Percentiles rank a stretch among this genome's conserved stretches.
Conservation (phyloP, 2,329 filamentous ascomycete genomes). For the Trichophyton benhamiae region DNA sequence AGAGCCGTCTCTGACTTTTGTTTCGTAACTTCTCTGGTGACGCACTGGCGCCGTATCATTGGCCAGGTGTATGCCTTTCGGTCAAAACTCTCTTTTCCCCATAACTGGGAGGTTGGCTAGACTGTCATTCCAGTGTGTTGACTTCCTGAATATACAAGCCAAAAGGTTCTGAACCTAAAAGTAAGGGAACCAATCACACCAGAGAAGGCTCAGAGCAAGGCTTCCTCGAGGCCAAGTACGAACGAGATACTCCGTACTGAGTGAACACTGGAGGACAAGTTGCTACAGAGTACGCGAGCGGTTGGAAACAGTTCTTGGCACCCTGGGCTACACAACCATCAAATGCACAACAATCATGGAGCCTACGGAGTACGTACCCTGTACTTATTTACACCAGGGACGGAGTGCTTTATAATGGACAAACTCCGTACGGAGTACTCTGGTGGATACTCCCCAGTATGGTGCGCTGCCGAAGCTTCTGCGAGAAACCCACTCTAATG, state of each 20-base stretch:
- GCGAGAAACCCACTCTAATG: not conserved
- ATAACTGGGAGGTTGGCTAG: not conserved
- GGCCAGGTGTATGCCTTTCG: not conserved
- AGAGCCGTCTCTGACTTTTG: not conserved
- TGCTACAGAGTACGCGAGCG: not conserved
- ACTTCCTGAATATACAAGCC: not conserved
- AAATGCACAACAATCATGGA: not conserved
- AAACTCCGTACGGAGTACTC: not conserved
- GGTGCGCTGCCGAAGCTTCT: not conserved
- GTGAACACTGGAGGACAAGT: not conserved
- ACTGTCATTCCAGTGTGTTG: not conserved
- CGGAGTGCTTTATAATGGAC: not conserved
- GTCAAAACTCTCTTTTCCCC: not conserved
- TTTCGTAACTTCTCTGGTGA: not conserved
- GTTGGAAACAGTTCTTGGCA: not conserved
- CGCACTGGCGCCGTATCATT: not conserved
- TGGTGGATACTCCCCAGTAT: not conserved
- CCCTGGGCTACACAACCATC: not conserved
- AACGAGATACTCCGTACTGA: not conserved
- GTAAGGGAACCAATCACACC: not conserved
- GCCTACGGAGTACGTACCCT: not conserved
- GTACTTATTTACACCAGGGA: not conserved
- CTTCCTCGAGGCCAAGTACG: not conserved
- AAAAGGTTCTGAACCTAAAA: not conserved
- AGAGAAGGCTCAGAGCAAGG: not conserved